Evolutionary conservation across 768 basidiomycete genomes (phyloP).

Genomic region (Boletellus emodensis): DNA sequence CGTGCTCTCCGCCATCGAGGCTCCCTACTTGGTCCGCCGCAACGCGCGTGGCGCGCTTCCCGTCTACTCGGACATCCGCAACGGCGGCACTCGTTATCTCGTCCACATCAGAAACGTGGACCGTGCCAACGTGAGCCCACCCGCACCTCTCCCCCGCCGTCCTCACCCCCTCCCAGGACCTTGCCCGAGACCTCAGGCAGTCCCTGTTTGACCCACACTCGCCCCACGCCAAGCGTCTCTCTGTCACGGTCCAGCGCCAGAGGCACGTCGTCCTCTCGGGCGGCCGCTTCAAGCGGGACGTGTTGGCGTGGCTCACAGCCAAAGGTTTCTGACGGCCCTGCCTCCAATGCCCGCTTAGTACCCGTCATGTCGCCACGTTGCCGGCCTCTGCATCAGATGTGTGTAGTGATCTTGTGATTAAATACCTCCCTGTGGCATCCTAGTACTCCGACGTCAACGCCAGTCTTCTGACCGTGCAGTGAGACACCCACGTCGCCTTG

Average conservation of each 20-base stretch:
- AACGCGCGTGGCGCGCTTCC: slow-evolving; percentile 66
- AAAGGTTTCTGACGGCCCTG: slow-evolving; percentile 53
- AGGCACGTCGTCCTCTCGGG: slow-evolving; percentile 59
- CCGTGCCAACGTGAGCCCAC: slow-evolving; percentile 45
- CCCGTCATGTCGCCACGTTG: slow-evolving; percentile 1
- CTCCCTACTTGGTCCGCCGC: slow-evolving; percentile 57
- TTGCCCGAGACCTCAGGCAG: slow-evolving; percentile 52
- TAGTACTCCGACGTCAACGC: not conserved
- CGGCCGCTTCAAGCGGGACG: slow-evolving; percentile 57
- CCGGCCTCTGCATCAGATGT: slow-evolving; percentile 4
- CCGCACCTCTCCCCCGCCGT: not conserved
- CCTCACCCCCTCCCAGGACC: slow-evolving; percentile 37
- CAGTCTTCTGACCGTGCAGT: not conserved
- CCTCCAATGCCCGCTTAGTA: slow-evolving; percentile 9
- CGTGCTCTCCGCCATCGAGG: slow-evolving; percentile 5
- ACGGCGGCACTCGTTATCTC: slow-evolving; percentile 55
- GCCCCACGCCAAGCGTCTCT: slow-evolving; percentile 45
- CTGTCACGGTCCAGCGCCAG: slow-evolving; percentile 43
- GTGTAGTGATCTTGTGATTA: slow-evolving; percentile 10
- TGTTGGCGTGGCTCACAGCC: slow-evolving; percentile 57
- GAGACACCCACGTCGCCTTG: no score
- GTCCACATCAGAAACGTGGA: slow-evolving; percentile 66
- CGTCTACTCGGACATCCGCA: slow-evolving; percentile 72
- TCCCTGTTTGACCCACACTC: slow-evolving; percentile 49
- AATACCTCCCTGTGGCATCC: slow-evolving; percentile 4